Percentiles rank a stretch among this genome's conserved stretches.
These are phyloP conservation scores for Saturnispora besseyi DNA, from an alignment of 805 yeast genomes.

Conservation along the genomic window DNA sequence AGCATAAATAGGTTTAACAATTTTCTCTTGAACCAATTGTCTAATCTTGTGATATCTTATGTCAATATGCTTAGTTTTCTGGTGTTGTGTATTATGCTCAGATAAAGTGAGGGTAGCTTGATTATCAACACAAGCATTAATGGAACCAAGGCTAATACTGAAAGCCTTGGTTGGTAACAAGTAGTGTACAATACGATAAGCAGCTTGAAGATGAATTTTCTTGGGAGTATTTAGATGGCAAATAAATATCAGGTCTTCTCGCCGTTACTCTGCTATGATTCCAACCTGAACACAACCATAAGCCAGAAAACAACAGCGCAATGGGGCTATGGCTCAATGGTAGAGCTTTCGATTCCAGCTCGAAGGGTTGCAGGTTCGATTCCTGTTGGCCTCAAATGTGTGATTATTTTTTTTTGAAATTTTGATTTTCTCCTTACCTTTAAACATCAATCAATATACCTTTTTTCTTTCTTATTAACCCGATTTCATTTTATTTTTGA, in stretches of 20 bases:
- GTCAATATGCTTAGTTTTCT: conserved; percentile 6
- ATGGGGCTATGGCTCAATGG: conserved; percentile 72
- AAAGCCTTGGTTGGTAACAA: not conserved
- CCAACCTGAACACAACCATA: no score
- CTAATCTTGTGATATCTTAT: conserved; percentile 3
- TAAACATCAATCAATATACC: not conserved
- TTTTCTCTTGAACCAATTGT: not conserved
- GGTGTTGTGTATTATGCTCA: conserved; percentile 1
- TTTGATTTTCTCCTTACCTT: not conserved
- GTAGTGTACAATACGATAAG: conserved; percentile 2
- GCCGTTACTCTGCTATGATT: no score
- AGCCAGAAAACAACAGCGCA: no score
- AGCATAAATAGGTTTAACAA: not conserved
- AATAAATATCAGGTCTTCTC: conserved; percentile 9
- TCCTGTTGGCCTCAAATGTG: conserved; percentile 17
- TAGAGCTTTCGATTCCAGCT: conserved; percentile 70
- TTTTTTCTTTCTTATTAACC: not conserved
- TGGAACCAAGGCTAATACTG: not conserved
- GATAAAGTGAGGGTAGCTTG: not conserved
- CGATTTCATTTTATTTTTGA: not conserved
- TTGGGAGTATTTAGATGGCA: not conserved
- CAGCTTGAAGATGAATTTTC: not conserved
- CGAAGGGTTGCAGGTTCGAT: conserved; percentile 20
- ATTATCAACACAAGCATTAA: not conserved
- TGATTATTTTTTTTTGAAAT: not conserved